Evolutionary conservation across 805 yeast genomes (phyloP).

Genomic region (Danielia reshetovae): DNA sequence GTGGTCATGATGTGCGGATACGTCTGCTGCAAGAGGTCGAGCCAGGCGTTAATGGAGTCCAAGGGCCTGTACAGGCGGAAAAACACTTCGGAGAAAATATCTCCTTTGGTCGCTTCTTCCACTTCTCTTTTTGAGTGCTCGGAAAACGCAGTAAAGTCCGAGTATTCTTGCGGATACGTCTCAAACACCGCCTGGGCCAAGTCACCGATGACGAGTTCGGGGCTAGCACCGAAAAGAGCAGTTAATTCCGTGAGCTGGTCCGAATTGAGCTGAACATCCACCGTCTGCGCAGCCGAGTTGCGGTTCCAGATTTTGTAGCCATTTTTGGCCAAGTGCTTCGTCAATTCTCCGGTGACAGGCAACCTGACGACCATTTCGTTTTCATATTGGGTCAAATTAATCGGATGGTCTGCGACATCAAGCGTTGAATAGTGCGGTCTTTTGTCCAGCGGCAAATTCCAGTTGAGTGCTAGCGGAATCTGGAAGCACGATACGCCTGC

Average conservation of each 20-base stretch:
- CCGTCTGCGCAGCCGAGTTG: conserved; percentile 33
- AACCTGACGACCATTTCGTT: conserved; percentile 46
- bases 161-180: conserved; percentile 41
- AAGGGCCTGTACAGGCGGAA: conserved; percentile 68
- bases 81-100: conserved; percentile 46
- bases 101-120: not conserved
- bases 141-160: not conserved
- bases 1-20: conserved; percentile 62
- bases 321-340: conserved; percentile 15
- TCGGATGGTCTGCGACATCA: conserved; percentile 28
- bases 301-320: conserved; percentile 47
- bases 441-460: not conserved
- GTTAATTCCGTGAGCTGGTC: conserved; percentile 11
- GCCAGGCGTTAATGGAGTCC: conserved; percentile 69
- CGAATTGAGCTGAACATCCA: conserved; percentile 41
- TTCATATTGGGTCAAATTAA: conserved; percentile 38
- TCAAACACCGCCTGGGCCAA: conserved; percentile 54
- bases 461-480: conserved; percentile 9
- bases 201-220: conserved; percentile 48
- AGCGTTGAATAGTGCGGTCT: conserved; percentile 31
- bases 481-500: conserved; percentile 7
- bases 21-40: conserved; percentile 53
- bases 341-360: conserved; percentile 19
- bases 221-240: conserved; percentile 16
- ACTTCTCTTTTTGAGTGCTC: conserved; percentile 6